Evolutionary conservation across 1,284 basidiomycete genomes (phyloP).

Genomic region (Neonothopanus nambi): DNA sequence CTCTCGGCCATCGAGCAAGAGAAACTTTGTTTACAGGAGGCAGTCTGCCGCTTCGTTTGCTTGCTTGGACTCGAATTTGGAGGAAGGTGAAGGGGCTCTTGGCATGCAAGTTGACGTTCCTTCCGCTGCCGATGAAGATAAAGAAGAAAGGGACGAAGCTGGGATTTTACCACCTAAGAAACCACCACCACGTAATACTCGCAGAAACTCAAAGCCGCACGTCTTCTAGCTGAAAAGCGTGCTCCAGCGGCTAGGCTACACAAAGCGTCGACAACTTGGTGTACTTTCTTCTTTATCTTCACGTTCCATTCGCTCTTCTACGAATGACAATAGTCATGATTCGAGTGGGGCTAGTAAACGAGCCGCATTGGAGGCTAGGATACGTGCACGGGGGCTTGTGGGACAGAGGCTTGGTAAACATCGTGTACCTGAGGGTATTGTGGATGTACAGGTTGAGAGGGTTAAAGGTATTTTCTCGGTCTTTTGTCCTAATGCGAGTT

Average conservation of each 20-base stretch:
- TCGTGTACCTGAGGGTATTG: constrained; percentile 69
- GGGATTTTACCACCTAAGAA: constrained; percentile 38
- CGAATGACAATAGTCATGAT: not conserved
- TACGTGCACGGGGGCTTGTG: constrained; percentile 59
- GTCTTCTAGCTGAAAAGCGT: constrained; percentile 59
- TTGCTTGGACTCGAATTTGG: constrained; percentile 35
- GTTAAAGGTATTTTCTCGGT: constrained; percentile 65
- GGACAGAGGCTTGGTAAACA: constrained; percentile 78
- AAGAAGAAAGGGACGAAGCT: constrained; percentile 25
- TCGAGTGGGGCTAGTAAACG: constrained; percentile 34
- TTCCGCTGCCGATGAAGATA: constrained; percentile 35
- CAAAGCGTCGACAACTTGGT: constrained; percentile 58
- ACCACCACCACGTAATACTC: constrained; percentile 69
- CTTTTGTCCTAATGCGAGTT: not conserved
- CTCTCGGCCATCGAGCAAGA: constrained; percentile 73
- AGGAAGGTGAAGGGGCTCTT: constrained; percentile 41
- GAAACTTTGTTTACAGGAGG: constrained; percentile 55
- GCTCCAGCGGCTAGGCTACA: constrained; percentile 49
- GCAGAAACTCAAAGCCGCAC: constrained; percentile 67
- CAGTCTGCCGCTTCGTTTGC: constrained; percentile 27
- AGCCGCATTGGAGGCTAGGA: constrained; percentile 34
- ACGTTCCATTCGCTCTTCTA: no score
- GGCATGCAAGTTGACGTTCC: constrained; percentile 45
- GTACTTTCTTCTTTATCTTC: constrained; percentile 44
- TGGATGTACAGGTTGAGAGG: constrained; percentile 85